These are phyloP conservation scores for Hansenula lynferdii DNA, from an alignment of 1,139 yeast genomes.

Conservation along the genomic window DNA sequence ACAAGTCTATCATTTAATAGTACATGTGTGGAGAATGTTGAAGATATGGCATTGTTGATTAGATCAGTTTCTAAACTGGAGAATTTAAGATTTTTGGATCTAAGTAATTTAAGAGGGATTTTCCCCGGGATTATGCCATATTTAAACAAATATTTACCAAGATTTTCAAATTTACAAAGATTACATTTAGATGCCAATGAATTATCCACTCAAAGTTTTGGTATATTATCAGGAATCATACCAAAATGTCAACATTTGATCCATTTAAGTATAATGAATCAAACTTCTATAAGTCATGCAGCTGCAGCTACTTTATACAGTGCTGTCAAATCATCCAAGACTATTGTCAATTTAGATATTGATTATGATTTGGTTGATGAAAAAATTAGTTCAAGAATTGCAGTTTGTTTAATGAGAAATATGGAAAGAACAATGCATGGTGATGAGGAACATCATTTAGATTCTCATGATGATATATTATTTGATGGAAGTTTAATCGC, in stretches of 20 bases:
- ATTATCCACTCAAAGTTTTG: slow-evolving; percentile 55
- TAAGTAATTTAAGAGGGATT: slow-evolving; percentile 66
- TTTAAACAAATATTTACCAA: slow-evolving; percentile 59
- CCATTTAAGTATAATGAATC: slow-evolving; percentile 74
- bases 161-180: slow-evolving; percentile 59
- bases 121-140: slow-evolving; percentile 69
- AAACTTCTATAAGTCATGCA: slow-evolving; percentile 47
- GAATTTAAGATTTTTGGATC: slow-evolving; percentile 65
- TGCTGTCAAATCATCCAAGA: slow-evolving; percentile 60
- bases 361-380: slow-evolving; percentile 68
- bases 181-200: slow-evolving; percentile 76
- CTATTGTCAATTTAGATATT: slow-evolving; percentile 66
- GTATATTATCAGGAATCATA: slow-evolving; percentile 64
- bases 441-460: slow-evolving; percentile 23
- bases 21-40: slow-evolving; percentile 50
- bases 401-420: slow-evolving; percentile 77
- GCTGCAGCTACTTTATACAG: slow-evolving; percentile 67
- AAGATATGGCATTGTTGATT: slow-evolving; percentile 49
- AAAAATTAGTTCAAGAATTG: slow-evolving; percentile 70
- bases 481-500: slow-evolving; percentile 55
- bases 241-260: slow-evolving; percentile 65
- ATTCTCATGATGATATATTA: slow-evolving; percentile 41
- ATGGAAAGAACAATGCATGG: slow-evolving; percentile 60
- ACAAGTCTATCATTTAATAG: slow-evolving; percentile 68
- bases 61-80: slow-evolving; percentile 47